Percentiles rank a stretch among this genome's conserved stretches.
phyloP scores from a whole-genome alignment of 257 asterid species.

The Rauvolfia tetraphylla region DNA sequence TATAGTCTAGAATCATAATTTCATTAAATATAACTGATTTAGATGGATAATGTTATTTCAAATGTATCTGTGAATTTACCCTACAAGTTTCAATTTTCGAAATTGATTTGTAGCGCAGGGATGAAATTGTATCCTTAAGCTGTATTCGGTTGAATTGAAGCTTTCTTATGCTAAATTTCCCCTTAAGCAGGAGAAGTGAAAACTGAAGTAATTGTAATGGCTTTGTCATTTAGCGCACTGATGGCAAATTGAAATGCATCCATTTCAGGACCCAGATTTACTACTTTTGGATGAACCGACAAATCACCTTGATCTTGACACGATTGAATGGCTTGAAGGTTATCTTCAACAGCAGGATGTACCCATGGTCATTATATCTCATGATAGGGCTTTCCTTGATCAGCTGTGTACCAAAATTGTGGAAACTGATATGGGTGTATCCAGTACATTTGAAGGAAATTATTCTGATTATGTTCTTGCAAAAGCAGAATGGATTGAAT shows the following conservation, averaged over 20 bases:
- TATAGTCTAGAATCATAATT: neutral
- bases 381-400: slow-evolving; percentile 96
- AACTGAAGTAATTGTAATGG: neutral
- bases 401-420: slow-evolving; percentile 94
- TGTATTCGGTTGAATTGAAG: neutral
- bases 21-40: neutral
- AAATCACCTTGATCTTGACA: slow-evolving; percentile 95
- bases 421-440: slow-evolving; percentile 96
- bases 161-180: neutral
- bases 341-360: slow-evolving; percentile 90
- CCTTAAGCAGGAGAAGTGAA: neutral
- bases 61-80: too few species aligned
- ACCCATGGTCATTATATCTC: slow-evolving; percentile 98
- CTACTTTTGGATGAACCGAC: slow-evolving; percentile 96
- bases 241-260: neutral
- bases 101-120: neutral
- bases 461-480: slow-evolving; percentile 73
- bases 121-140: neutral
- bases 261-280: slow-evolving; percentile 78
- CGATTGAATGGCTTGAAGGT: slow-evolving; percentile 98
- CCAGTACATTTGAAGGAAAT: slow-evolving; percentile 78
- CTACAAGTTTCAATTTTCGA: neutral
- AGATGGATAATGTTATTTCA: neutral
- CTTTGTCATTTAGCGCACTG: neutral
- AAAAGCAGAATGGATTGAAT: slow-evolving; percentile 76